Percentiles rank a stretch among this genome's conserved stretches.
phyloP scores from a whole-genome alignment of 768 basidiomycete species.

The Phaeotremella fagi region DNA sequence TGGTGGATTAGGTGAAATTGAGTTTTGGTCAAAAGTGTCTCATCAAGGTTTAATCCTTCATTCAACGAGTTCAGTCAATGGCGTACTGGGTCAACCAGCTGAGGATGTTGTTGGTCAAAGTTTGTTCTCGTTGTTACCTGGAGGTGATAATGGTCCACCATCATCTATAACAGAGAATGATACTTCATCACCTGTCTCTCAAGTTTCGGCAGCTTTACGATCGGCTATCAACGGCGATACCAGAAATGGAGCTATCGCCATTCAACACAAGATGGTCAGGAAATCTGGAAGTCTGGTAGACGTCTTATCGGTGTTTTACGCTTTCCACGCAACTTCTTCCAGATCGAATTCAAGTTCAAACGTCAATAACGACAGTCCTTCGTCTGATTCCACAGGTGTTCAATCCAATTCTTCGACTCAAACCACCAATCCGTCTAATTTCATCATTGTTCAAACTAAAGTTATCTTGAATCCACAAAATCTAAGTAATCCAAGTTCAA shows the following conservation, averaged over 20 bases:
- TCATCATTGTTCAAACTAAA: conserved; percentile 6
- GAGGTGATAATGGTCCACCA: conserved; percentile 38
- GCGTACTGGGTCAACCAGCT: conserved; percentile 40
- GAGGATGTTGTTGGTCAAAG: conserved; percentile 49
- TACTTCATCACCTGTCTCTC: conserved; percentile 20
- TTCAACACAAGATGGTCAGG: conserved; percentile 46
- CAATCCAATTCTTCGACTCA: conserved; percentile 7
- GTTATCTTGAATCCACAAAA: neutral
- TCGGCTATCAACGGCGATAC: conserved; percentile 30
- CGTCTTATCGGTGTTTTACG: conserved; percentile 47
- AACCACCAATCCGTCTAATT: neutral
- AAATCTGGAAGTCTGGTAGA: conserved; percentile 38
- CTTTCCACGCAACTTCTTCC: conserved; percentile 1
- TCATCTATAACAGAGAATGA: conserved; percentile 10
- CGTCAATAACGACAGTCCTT: conserved; percentile 12
- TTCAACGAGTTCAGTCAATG: conserved; percentile 42
- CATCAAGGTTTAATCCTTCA: conserved; percentile 50
- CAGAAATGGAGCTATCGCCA: conserved; percentile 21
- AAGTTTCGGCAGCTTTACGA: conserved; percentile 35
- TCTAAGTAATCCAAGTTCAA: conserved; percentile 7
- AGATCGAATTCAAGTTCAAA: neutral
- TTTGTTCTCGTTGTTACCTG: conserved; percentile 42
- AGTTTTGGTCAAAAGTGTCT: conserved; percentile 52
- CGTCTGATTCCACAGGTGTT: conserved; percentile 12
- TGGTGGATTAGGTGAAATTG: conserved; percentile 54